Evolutionary conservation across 768 basidiomycete species (phyloP).

Genomic region (Russula foetens): DNA sequence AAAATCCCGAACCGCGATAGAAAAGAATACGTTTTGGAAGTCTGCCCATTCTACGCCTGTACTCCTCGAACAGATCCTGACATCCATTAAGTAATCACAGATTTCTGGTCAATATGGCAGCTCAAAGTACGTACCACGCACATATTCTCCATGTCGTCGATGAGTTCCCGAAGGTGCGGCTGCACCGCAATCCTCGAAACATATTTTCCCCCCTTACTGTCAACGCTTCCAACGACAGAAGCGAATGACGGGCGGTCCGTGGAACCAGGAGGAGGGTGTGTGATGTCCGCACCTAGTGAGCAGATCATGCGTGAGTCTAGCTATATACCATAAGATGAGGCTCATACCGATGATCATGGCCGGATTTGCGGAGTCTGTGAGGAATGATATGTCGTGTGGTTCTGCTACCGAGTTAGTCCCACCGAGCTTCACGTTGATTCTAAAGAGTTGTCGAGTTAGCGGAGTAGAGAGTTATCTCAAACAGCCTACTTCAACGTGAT

Average conservation of each 20-base stretch:
- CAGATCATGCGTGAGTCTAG: neutral
- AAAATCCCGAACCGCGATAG: constrained; percentile 46
- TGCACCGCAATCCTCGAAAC: constrained; percentile 55
- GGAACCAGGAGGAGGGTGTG: constrained; percentile 66
- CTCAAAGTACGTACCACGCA: constrained; percentile 35
- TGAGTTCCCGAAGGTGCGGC: constrained; percentile 60
- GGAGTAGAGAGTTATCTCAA: neutral
- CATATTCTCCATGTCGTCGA: constrained; percentile 62
- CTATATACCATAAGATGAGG: neutral
- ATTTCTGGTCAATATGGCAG: neutral
- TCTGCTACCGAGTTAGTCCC: constrained; percentile 76
- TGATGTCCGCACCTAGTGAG: constrained; percentile 59
- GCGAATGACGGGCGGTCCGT: constrained; percentile 73
- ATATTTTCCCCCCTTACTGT: constrained; percentile 66
- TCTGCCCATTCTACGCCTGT: constrained; percentile 43
- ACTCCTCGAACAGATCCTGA: constrained; percentile 39
- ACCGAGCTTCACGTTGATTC: constrained; percentile 77
- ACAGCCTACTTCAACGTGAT: constrained; percentile 60
- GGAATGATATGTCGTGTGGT: constrained; percentile 47
- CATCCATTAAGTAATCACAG: neutral
- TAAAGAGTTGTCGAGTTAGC: constrained; percentile 23
- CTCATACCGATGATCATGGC: constrained; percentile 66
- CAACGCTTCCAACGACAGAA: constrained; percentile 69
- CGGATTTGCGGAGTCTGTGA: constrained; percentile 63
- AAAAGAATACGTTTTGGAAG: constrained; percentile 62